These are phyloP conservation scores for Austroboletus niveus DNA, from an alignment of 1,284 basidiomycete species.

Conservation along the genomic window DNA sequence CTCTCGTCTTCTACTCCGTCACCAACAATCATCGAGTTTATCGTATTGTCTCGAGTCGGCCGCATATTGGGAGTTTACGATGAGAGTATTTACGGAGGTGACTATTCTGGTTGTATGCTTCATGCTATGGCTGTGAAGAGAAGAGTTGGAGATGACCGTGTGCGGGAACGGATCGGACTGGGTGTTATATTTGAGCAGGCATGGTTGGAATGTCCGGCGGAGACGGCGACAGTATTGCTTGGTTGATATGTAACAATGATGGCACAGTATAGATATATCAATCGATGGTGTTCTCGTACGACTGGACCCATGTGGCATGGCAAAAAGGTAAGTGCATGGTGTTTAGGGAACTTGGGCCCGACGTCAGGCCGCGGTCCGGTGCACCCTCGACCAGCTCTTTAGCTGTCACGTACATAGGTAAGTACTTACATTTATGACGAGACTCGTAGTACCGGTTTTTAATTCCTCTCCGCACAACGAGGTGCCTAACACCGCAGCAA, in stretches of 20 bases:
- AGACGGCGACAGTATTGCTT: not conserved
- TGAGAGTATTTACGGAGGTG: slow-evolving; percentile 9
- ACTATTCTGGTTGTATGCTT: slow-evolving; percentile 17
- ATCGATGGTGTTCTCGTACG: too few species aligned
- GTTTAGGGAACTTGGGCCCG: too few species aligned
- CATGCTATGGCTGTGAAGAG: slow-evolving; percentile 22
- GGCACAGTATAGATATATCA: too few species aligned
- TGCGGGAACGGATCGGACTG: slow-evolving; percentile 16
- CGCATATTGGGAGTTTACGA: slow-evolving; percentile 10
- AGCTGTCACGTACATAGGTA: too few species aligned
- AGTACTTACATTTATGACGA: too few species aligned
- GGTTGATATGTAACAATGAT: not conserved
- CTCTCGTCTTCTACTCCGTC: slow-evolving; percentile 14
- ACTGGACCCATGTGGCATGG: too few species aligned
- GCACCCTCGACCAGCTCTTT: too few species aligned
- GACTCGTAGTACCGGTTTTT: too few species aligned
- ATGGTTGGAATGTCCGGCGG: slow-evolving; percentile 6
- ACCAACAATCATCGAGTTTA: slow-evolving; percentile 7
- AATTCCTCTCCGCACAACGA: too few species aligned
- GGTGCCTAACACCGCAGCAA: too few species aligned
- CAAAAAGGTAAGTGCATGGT: too few species aligned
- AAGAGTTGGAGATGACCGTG: not conserved
- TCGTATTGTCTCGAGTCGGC: slow-evolving; percentile 20
- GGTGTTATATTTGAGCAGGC: slow-evolving; percentile 14
- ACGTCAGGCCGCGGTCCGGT: too few species aligned